Evolutionary conservation across 805 yeast species (phyloP).

Genomic region (Sugiyamaella mastotermitis): DNA sequence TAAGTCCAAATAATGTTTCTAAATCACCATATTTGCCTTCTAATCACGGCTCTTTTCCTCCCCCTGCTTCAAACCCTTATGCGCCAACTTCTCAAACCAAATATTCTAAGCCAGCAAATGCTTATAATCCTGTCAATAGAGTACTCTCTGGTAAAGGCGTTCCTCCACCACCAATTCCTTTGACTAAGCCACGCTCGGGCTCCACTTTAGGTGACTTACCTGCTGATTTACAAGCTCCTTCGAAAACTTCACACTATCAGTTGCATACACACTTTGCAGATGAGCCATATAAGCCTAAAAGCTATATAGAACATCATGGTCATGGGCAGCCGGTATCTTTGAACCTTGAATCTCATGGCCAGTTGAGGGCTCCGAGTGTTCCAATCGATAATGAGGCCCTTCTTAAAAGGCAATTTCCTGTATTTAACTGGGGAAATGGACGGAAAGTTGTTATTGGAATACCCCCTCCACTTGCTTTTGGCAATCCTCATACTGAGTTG

Average conservation of each 20-base stretch:
- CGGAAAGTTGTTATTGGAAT: slow-evolving; percentile 40
- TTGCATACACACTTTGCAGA: neutral
- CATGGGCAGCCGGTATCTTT: slow-evolving; percentile 11
- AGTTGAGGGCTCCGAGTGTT: slow-evolving; percentile 6
- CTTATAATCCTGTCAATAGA: neutral
- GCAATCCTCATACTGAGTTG: slow-evolving; percentile 28
- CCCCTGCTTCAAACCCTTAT: slow-evolving; percentile 1
- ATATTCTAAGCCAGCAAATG: neutral
- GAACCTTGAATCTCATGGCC: slow-evolving; percentile 9
- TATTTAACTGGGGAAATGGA: slow-evolving; percentile 60
- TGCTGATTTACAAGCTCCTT: slow-evolving; percentile 3
- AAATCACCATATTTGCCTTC: too few species aligned
- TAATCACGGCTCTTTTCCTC: too few species aligned
- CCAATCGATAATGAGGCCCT: slow-evolving; percentile 37
- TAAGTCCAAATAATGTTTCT: too few species aligned
- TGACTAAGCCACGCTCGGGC: too few species aligned
- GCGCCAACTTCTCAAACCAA: neutral
- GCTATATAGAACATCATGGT: too few species aligned
- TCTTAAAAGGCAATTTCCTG: slow-evolving; percentile 61
- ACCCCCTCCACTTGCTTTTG: slow-evolving; percentile 36
- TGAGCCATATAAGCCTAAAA: neutral
- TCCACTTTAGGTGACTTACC: slow-evolving; percentile 15
- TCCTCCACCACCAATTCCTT: slow-evolving; percentile 11
- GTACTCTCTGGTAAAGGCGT: slow-evolving; percentile 4
- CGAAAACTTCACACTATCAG: neutral